These are phyloP conservation scores for Cordyceps pruinosa DNA, from an alignment of 2,329 filamentous ascomycete species.

Conservation along the genomic window DNA sequence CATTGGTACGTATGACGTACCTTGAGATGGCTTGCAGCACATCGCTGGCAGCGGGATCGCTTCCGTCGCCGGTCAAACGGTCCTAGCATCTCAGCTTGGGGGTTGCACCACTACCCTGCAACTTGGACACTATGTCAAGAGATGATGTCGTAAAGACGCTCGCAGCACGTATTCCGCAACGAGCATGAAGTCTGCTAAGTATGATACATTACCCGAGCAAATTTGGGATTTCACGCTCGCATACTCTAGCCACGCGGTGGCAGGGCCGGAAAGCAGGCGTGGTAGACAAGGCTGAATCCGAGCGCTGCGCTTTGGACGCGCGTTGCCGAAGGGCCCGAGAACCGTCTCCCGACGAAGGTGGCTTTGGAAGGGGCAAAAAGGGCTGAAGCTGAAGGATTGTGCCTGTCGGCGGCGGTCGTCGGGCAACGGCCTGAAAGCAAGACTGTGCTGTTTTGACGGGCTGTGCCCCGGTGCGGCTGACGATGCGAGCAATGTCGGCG, in stretches of 20 bases:
- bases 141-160: no score
- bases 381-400: background rate
- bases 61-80: constrained; percentile 28
- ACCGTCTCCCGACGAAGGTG: background rate
- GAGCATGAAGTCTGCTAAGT: no score
- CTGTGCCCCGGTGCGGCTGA: background rate
- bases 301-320: background rate
- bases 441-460: constrained; percentile 4
- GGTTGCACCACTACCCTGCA: background rate
- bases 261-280: background rate
- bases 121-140: background rate
- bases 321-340: background rate
- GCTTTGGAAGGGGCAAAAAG: no score
- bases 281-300: background rate
- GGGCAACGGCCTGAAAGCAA: background rate
- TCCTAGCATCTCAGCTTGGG: constrained; percentile 16
- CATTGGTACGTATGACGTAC: constrained; percentile 14
- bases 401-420: constrained; percentile 14
- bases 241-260: no score
- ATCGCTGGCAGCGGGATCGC: constrained; percentile 25
- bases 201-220: no score
- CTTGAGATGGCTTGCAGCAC: constrained; percentile 28
- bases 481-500: background rate
- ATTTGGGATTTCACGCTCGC: no score
- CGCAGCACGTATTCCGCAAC: no score